These are phyloP conservation scores for Rhexocercosporidium sp. DNA, from an alignment of 2,329 filamentous ascomycete genomes.

Conservation along the genomic window DNA sequence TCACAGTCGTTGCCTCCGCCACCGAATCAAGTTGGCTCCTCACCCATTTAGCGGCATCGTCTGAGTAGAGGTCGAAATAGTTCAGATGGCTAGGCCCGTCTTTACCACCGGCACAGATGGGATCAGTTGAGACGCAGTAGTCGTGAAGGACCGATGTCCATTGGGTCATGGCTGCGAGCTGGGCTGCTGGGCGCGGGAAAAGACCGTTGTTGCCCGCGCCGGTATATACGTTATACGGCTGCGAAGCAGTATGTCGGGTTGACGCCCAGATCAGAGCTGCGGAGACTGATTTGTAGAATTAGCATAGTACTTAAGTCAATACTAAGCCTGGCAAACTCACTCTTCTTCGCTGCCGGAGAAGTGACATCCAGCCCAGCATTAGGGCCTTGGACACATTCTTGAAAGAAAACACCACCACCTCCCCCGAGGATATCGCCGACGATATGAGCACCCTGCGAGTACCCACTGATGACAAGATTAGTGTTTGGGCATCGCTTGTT, in stretches of 20 bases:
- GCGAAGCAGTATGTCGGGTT: slow-evolving; percentile 6
- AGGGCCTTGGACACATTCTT: neutral
- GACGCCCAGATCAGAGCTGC: slow-evolving; percentile 9
- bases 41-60: slow-evolving; percentile 13
- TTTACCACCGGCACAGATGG: slow-evolving; percentile 47
- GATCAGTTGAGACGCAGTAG: slow-evolving; percentile 47
- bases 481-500: slow-evolving; percentile 47
- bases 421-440: slow-evolving; percentile 46
- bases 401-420: slow-evolving; percentile 44
- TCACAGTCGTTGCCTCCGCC: neutral
- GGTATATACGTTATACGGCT: slow-evolving; percentile 12
- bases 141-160: slow-evolving; percentile 36
- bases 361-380: slow-evolving; percentile 5
- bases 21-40: slow-evolving; percentile 9
- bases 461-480: slow-evolving; percentile 49
- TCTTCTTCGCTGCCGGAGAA: slow-evolving; percentile 10
- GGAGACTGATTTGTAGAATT: neutral
- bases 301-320: neutral
- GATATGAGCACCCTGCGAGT: slow-evolving; percentile 49
- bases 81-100: slow-evolving; percentile 44
- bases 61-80: slow-evolving; percentile 44
- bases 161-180: neutral
- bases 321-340: neutral
- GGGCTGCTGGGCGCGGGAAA: slow-evolving; percentile 9
- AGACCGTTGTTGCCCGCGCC: neutral